Evolutionary conservation across 805 yeast genomes (phyloP), one percentile per base, ranked within the genome.

Genomic region (Metschnikowia sp.): DNA sequence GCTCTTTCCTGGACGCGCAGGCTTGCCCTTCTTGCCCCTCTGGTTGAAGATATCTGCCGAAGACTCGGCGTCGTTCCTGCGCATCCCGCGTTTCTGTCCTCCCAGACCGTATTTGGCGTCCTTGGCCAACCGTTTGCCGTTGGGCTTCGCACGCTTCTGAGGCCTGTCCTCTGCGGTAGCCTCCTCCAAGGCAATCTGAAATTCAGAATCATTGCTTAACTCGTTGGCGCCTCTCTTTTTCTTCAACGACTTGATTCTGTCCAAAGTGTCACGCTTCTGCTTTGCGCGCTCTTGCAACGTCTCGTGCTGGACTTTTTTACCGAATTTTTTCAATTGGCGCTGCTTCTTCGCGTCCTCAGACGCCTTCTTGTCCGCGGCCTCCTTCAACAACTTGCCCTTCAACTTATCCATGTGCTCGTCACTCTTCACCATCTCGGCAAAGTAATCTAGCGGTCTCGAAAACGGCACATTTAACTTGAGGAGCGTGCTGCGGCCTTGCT

Each of bases 381-480:
- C 97, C 54, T 81, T 78, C 38, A 90, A 76, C 58, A 92, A 77
- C 69, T 88, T 89, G 61, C 75, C 72, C 76, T 88, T 90, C 63
- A 94, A 78, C 69, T 82, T 88, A 62, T 89, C 97, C 99, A 94
- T 94, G 69, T 94, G 99, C 66, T 89, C 97, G 68, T 94, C 99
- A 45, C 91, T 84, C 74, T 94, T 94, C 50, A 90, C 88, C 99
- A 94, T 94, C 70, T 94, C 99, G 15, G 99, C 99, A 72, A 94
- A 94, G 68, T 88, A 94, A 65, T 94, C 99, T 60, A 81, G 72
- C 33, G 99, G 99, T 67, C 99, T 82, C 29, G 95, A 77, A 66
- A 94, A 94, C 50, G 97, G 89, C 31, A 92, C 82, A 62, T 84
- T 84, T 55, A 87, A 77, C 60, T 82, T 82, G 47, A 82, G 70